Evolutionary conservation across 163 green algal genomes (phyloP).

Genomic region (Chloroidium sp.): DNA sequence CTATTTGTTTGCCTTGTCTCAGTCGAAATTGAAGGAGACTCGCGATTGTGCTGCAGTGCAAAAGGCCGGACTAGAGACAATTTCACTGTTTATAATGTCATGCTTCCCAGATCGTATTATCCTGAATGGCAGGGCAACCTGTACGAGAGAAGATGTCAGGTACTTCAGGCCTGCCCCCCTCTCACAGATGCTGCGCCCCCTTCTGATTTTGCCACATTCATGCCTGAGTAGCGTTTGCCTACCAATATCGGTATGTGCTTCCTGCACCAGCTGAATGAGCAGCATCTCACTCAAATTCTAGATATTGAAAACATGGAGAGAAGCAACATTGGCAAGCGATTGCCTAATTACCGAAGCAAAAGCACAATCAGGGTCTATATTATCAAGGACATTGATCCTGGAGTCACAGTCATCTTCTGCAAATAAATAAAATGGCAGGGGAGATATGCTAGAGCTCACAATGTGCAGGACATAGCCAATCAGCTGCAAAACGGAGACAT

Average conservation of each 20-base stretch:
- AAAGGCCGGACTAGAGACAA: conserved; percentile 25
- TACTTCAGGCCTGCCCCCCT: neutral
- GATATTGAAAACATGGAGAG: too few relatives aligned
- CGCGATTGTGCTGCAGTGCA: neutral
- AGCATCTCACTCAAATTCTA: too few relatives aligned
- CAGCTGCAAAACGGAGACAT: conserved; percentile 52
- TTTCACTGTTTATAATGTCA: conserved; percentile 59
- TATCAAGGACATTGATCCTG: neutral
- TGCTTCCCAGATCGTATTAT: conserved; percentile 51
- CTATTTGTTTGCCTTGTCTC: too few relatives aligned
- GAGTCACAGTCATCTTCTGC: neutral
- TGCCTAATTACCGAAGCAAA: too few relatives aligned
- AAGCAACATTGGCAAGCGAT: too few relatives aligned
- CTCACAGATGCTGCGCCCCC: neutral
- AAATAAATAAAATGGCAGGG: neutral
- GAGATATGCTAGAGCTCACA: neutral
- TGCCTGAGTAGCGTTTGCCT: too few relatives aligned
- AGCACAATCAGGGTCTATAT: neutral
- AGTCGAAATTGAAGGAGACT: too few relatives aligned
- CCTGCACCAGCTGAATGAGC: too few relatives aligned
- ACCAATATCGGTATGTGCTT: too few relatives aligned
- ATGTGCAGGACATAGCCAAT: conserved; percentile 35
- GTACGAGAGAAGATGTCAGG: conserved; percentile 43
- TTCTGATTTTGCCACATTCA: too few relatives aligned
- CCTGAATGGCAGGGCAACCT: conserved; percentile 41